Evolutionary conservation across 495 filamentous ascomycete genomes (phyloP), one percentile per base, ranked within the genome.

Genomic region (Bombardia bombarda): DNA sequence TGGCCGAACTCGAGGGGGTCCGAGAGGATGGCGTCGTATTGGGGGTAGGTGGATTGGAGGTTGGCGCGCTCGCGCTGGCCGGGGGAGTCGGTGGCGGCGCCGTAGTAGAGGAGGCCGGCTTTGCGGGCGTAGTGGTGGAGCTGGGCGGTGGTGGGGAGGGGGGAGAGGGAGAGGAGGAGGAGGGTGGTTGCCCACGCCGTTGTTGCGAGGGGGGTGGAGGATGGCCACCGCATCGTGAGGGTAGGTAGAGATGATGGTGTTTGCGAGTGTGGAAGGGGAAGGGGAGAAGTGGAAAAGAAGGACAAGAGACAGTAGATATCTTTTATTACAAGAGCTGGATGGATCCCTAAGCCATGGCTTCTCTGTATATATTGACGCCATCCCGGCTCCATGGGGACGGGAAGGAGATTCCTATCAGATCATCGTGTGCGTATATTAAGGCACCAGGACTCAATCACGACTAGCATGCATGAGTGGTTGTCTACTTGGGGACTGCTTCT

Each of bases 1-100:
- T 70, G 66, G 40, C 72, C 70, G 52, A 78, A 78, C 46, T 72
- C 63, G 44, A 57, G 53, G 13, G 56, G 61, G 50, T 74, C 59
- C 26, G 50, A 53, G 26, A 73, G 60, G 50, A 70, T 70, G 35
- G 52, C 42, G 56, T 60, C 43, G 40, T 63, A 62, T 40, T 53
- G 45, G 38, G 50, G 25, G 47, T 56, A 66, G 3, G 26, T 22
- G 30, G 32, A 39, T 45, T 48, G 45, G 41, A 51, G 46, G 22
- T 36, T 39, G 14, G 53, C 54, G 42, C 73, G 64, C 50, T 63
- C 57, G 16, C 68, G 58, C 38, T 65, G 47, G 32, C 55, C 58
- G 46, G 43, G 55, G 32, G 63, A 65, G 52, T 76, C 72, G 33
- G 67, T 73, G 26, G 71, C 72, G 3, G 71, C 61, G 24, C 72